Evolutionary conservation across 352 stramenopile genomes (phyloP).

Genomic region (Blastocystis hominis): DNA sequence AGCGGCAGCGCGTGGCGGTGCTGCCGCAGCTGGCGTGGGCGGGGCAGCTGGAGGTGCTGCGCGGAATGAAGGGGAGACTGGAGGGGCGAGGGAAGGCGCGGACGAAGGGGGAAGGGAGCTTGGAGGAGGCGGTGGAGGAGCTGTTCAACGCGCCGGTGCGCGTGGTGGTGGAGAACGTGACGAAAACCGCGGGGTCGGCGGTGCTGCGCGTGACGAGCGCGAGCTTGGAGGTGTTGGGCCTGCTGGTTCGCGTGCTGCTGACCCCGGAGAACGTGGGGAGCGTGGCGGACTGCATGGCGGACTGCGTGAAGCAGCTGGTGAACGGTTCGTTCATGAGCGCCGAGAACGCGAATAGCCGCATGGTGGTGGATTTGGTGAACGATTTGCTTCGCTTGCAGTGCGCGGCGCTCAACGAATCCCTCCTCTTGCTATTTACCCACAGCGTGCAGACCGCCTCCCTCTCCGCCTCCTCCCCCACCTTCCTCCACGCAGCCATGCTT

Average conservation of each 20-base stretch:
- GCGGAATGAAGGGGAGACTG: not conserved
- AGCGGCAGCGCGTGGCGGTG: not conserved
- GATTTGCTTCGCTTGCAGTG: not conserved
- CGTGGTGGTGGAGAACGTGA: not conserved
- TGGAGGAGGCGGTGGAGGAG: not conserved
- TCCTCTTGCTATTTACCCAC: not conserved
- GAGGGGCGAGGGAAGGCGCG: not conserved
- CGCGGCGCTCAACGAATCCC: not conserved
- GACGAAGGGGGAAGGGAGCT: not conserved
- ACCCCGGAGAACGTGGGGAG: not conserved
- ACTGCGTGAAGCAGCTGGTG: not conserved
- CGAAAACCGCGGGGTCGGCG: not conserved
- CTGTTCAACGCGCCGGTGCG: not conserved
- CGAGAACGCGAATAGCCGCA: not conserved
- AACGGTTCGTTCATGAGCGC: not conserved
- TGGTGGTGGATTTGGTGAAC: not conserved
- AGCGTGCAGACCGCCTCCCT: not conserved
- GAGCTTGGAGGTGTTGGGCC: not conserved
- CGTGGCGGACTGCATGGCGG: not conserved
- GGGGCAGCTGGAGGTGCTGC: conserved; percentile 10
- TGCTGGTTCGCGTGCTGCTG: not conserved
- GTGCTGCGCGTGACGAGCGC: not conserved
- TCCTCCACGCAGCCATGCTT: not conserved
- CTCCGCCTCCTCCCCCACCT: not conserved
- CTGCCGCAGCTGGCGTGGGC: not conserved